Conservation (phyloP, 305 asterid genomes). For the Ilex paraguariensis region DNA sequence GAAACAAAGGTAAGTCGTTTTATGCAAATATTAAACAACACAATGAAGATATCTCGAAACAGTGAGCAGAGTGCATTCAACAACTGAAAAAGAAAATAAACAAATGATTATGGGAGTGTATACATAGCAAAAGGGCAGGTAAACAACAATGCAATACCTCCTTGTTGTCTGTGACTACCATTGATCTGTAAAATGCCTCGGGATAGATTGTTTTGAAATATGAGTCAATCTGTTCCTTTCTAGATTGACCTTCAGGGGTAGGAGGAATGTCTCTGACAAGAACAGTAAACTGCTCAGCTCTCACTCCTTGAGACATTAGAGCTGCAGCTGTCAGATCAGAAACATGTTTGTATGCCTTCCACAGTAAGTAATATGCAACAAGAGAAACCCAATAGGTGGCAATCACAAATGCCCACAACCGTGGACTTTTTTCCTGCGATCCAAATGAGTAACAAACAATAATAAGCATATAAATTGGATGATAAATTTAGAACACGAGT, state of each 20-base stretch:
- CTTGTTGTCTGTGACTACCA: constrained; percentile 68
- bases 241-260: constrained; percentile 40
- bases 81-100: background rate
- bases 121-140: too few species aligned
- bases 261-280: constrained; percentile 80
- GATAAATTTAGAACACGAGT: too few species aligned
- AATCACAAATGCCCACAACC: constrained; percentile 70
- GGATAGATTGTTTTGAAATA: constrained; percentile 74
- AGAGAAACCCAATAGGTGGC: constrained; percentile 71
- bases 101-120: too few species aligned
- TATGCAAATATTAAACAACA: too few species aligned
- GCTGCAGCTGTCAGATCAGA: constrained; percentile 63
- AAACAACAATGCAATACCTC: constrained; percentile 28
- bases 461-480: too few species aligned
- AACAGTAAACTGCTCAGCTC: constrained; percentile 71
- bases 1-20: too few species aligned
- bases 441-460: constrained; percentile 8
- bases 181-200: constrained; percentile 72
- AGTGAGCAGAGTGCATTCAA: too few species aligned
- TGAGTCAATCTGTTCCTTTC: constrained; percentile 79
- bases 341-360: constrained; percentile 84
- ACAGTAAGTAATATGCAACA: constrained; percentile 52
- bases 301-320: constrained; percentile 61
- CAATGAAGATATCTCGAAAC: too few species aligned
- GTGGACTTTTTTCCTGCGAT: constrained; percentile 43